phyloP scores from a whole-genome alignment of 176 grass and related monocot species.

The Chloris gayana region DNA sequence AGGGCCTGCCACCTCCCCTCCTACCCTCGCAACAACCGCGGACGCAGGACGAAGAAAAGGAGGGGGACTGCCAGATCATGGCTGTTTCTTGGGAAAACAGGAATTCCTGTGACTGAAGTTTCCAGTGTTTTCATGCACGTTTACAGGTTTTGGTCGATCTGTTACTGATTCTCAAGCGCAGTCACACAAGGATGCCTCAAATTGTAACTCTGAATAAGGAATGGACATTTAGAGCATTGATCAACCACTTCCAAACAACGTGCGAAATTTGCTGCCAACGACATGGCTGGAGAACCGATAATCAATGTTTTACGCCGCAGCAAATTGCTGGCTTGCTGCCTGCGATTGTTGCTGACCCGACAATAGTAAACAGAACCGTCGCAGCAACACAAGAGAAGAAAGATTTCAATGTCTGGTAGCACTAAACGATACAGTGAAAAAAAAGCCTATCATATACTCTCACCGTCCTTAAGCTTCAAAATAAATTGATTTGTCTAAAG shows the following conservation, averaged over 20 bases:
- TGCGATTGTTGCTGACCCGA: too few relatives aligned
- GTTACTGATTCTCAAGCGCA: neutral
- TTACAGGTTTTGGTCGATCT: neutral
- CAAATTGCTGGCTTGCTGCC: too few relatives aligned
- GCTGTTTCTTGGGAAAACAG: slow-evolving; percentile 30
- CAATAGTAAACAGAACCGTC: too few relatives aligned
- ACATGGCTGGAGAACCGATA: neutral
- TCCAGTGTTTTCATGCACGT: neutral
- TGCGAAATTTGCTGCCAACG: neutral
- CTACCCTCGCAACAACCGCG: slow-evolving; percentile 27
- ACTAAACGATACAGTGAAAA: neutral
- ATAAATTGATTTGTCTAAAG: too few relatives aligned
- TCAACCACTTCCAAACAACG: neutral
- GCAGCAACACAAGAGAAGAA: too few relatives aligned
- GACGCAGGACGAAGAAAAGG: slow-evolving; percentile 31
- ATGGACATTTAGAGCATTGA: neutral
- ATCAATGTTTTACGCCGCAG: too few relatives aligned
- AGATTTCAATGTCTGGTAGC: too few relatives aligned
- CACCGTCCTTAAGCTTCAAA: too few relatives aligned
- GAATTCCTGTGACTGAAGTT: neutral
- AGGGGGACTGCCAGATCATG: slow-evolving; percentile 23
- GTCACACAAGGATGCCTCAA: neutral
- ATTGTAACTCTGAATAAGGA: neutral
- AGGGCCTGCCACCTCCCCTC: slow-evolving; percentile 28
- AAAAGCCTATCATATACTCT: too few relatives aligned